A percentile compares a stretch with the other conserved stretches of the same genome.
Conservation (phyloP, 2,329 filamentous ascomycete species). For the Aspergillus ochraceoroseus region DNA sequence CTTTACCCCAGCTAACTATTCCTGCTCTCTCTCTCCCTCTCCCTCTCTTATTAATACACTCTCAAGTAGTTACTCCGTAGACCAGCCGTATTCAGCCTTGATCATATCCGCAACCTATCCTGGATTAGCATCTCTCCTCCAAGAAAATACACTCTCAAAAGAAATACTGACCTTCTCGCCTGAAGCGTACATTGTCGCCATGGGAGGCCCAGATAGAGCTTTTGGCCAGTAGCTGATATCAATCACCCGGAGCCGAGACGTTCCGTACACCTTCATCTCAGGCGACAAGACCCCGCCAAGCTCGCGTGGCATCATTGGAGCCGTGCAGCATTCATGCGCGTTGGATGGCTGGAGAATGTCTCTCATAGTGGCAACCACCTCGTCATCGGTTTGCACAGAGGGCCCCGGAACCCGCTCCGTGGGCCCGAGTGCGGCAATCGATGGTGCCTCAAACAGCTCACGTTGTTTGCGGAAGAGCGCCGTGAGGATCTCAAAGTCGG, state of each 20-base stretch:
- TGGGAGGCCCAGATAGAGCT: neutral
- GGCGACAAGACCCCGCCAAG: neutral
- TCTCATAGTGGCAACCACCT: neutral
- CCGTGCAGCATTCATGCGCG: neutral
- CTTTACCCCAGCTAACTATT: no score
- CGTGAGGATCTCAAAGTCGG: neutral
- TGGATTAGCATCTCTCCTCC: neutral
- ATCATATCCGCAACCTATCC: constrained; percentile 1
- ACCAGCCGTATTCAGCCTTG: constrained; percentile 3
- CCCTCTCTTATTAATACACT: neutral
- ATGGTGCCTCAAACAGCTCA: constrained; percentile 1
- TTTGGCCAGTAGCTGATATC: constrained; percentile 1
- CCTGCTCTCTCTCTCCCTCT: no score
- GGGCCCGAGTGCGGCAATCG: neutral
- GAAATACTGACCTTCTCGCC: constrained; percentile 1
- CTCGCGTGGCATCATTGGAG: neutral
- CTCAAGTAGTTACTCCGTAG: no score
- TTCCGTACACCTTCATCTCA: constrained; percentile 1
- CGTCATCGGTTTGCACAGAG: neutral
- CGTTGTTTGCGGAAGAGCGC: constrained; percentile 1
- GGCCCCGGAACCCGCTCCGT: neutral
- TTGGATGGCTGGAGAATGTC: neutral
- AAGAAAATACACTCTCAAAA: neutral
- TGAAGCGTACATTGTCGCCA: constrained; percentile 1
- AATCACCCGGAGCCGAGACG: neutral